phyloP scores from a whole-genome alignment of 768 basidiomycete species.

The Rhodotorula sphaerocarpa region DNA sequence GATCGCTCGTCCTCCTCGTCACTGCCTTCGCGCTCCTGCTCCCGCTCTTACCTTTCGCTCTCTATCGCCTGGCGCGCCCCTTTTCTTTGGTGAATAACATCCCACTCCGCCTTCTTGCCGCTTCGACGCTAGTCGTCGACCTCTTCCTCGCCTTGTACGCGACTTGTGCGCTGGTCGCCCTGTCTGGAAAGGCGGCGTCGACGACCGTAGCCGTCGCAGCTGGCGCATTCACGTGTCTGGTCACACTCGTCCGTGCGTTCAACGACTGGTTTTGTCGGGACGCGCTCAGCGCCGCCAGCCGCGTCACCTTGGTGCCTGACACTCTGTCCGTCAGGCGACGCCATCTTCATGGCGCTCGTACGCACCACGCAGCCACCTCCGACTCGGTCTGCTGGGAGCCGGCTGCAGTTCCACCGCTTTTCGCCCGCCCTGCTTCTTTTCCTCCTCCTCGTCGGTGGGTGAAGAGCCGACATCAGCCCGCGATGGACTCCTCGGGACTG shows the following conservation, averaged over 20 bases:
- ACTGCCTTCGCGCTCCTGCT: background rate
- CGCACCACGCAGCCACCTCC: no score
- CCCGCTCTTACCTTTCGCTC: background rate
- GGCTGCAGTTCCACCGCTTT: no score
- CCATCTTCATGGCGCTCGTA: no score
- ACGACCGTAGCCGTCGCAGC: background rate
- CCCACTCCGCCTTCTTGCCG: background rate
- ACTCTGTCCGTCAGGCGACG: no score
- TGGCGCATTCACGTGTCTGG: constrained; percentile 3
- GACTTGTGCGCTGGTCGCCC: constrained; percentile 8
- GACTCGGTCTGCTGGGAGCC: no score
- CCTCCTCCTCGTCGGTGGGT: background rate
- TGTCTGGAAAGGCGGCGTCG: background rate
- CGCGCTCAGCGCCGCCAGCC: no score
- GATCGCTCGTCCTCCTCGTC: background rate
- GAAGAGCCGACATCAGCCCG: background rate
- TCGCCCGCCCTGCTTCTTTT: background rate
- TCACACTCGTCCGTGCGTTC: background rate
- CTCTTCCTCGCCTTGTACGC: background rate
- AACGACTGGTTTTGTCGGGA: no score
- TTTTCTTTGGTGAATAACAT: no score
- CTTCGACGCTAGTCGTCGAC: background rate
- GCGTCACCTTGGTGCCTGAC: no score
- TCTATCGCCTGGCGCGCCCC: background rate
- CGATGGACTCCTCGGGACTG: background rate